Conservation (phyloP, 148 eudicot genomes). For the Rhododendron mucronatum region DNA sequence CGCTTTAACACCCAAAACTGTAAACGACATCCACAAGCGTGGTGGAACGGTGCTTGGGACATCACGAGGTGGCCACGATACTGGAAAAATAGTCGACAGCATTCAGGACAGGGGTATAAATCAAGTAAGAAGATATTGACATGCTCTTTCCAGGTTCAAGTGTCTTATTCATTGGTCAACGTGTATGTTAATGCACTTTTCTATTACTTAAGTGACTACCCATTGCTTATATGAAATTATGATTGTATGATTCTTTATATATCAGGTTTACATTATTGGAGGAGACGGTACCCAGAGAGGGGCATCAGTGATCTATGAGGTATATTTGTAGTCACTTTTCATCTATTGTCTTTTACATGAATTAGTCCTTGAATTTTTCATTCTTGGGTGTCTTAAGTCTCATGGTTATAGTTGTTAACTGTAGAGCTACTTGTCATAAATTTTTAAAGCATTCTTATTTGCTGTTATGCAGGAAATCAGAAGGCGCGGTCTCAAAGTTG, state of each 20-base stretch:
- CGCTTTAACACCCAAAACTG: slow-evolving; percentile 15
- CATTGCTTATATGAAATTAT: background rate
- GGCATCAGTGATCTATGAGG: slow-evolving; percentile 54
- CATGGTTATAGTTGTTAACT: background rate
- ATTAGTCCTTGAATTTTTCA: background rate
- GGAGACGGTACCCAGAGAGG: slow-evolving; percentile 61
- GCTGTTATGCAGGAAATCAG: slow-evolving; percentile 62
- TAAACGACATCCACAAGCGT: slow-evolving; percentile 22
- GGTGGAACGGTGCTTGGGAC: slow-evolving; percentile 21
- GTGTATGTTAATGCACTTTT: background rate
- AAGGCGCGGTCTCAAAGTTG: slow-evolving; percentile 71
- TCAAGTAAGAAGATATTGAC: slow-evolving; percentile 8
- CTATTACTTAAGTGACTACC: background rate
- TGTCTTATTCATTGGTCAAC: background rate
- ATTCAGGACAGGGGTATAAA: slow-evolving; percentile 23
- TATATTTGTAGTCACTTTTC: slow-evolving; percentile 9
- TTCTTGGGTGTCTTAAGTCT: background rate
- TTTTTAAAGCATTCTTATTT: background rate
- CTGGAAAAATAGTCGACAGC: slow-evolving; percentile 20
- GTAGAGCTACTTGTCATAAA: background rate
- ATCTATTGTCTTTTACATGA: background rate
- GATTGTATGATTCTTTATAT: background rate
- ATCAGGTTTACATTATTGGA: slow-evolving; percentile 50
- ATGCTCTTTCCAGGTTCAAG: background rate
- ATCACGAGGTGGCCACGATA: slow-evolving; percentile 17